Conservation (phyloP, 2,329 filamentous ascomycete species). For the Trichoderma koningii region DNA sequence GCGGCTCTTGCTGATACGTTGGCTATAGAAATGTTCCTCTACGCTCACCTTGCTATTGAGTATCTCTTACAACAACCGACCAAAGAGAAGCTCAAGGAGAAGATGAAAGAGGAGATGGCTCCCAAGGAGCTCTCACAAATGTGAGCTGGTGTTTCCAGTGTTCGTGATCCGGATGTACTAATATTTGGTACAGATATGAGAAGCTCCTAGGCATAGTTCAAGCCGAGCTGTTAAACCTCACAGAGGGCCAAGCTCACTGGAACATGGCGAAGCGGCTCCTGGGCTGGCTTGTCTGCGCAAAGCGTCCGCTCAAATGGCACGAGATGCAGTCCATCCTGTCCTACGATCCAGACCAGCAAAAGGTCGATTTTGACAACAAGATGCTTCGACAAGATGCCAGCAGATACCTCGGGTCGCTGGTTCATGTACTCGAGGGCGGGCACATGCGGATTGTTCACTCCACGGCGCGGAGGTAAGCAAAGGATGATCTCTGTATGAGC, state of each 20-base stretch:
- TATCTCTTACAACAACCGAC: conserved; percentile 2
- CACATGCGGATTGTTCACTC: conserved; percentile 17
- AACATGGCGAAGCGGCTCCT: background rate
- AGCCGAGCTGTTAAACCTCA: background rate
- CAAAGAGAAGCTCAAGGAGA: background rate
- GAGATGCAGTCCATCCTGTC: conserved; percentile 17
- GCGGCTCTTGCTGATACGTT: background rate
- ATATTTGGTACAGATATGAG: background rate
- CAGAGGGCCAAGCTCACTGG: conserved; percentile 1
- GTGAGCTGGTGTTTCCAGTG: background rate
- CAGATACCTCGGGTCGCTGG: conserved; percentile 5
- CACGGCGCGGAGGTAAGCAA: background rate
- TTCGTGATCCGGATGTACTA: background rate
- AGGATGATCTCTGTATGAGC: too few relatives aligned
- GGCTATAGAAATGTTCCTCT: conserved; percentile 10
- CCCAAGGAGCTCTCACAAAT: background rate
- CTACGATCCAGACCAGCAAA: background rate
- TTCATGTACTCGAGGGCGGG: background rate
- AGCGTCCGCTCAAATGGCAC: conserved; percentile 11
- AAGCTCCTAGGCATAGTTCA: background rate
- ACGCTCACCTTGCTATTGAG: conserved; percentile 11
- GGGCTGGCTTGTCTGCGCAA: conserved; percentile 14
- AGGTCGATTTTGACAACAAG: conserved; percentile 13
- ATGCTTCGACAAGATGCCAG: conserved; percentile 4
- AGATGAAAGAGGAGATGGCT: background rate